Conservation (phyloP, 2,329 filamentous ascomycete genomes). For the Verticillium nonalfalfae region DNA sequence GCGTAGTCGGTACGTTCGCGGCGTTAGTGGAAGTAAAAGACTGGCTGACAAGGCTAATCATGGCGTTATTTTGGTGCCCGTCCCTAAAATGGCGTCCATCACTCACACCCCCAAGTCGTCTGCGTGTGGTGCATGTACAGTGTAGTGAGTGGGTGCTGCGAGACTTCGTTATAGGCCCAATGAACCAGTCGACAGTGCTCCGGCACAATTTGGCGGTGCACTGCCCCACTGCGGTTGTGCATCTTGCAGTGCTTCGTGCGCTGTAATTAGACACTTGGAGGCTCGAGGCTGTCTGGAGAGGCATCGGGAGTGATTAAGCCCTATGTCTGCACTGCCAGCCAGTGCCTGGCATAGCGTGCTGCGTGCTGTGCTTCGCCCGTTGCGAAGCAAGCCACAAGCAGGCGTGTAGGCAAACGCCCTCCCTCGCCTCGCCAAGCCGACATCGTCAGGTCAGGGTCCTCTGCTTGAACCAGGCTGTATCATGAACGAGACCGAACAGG, state of each 20-base stretch:
- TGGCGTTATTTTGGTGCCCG: neutral
- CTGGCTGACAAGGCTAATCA: neutral
- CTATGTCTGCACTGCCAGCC: neutral
- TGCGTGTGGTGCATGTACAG: too few relatives aligned
- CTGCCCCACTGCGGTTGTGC: neutral
- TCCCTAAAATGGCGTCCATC: neutral
- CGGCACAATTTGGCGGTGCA: neutral
- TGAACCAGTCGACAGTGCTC: neutral
- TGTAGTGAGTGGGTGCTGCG: neutral
- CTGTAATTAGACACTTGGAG: neutral
- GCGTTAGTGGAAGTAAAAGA: neutral
- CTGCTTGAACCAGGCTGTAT: too few relatives aligned
- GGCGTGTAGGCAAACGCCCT: neutral
- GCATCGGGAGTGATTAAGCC: neutral
- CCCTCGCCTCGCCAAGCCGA: too few relatives aligned
- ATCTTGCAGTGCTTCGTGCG: neutral
- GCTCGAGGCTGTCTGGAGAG: neutral
- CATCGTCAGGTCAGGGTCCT: too few relatives aligned
- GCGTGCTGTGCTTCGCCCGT: neutral
- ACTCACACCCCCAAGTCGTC: neutral
- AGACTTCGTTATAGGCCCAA: neutral
- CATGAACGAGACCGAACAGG: neutral
- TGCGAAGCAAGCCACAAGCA: neutral
- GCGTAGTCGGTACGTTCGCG: neutral
- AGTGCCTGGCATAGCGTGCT: neutral